Evolutionary conservation across 192 early-diverging fungal species (phyloP), one percentile per base, ranked within the genome.

Genomic region (Chytriomyces confervae): DNA sequence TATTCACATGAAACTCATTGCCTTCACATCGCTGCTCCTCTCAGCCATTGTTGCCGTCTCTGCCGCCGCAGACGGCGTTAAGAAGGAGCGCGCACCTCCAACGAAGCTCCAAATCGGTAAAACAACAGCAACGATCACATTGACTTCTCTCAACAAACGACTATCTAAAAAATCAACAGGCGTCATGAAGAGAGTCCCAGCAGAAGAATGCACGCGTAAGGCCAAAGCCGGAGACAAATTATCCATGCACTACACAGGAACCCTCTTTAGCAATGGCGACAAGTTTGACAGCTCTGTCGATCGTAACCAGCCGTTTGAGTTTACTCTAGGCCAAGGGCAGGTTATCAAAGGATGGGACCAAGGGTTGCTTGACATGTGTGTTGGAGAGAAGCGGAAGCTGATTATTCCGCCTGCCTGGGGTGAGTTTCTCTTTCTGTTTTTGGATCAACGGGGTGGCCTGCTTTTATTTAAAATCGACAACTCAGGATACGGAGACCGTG

Each of bases 261-360:
- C 67, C 24, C 23, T 75, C 13, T 76, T 79, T 23, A 10, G 6
- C 9, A 57, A 53, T 24, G 91, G 91, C 8, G 63, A 78, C 10
- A 87, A 92, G 83, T 95, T 95, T 84, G 94, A 95, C 79, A 88
- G 87, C 43, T 91, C 90, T 61, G 44, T 86, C 62, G 91, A 91
- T 68, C 88, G 93, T 47, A 76, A 83, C 47, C 77, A 88, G 50
- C 86, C 92, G 11, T 90, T 95, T 70, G 89, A 92, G 45, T 94
- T 95, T 76, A 85, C 81, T 5, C 79, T 95, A 13, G 94, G 93
- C 71, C 73, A 51, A 5, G 72, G 70, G 7, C 69, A 79, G 72
- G 91, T 93, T 6, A 94, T 95, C 74, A 86, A 91, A 80, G 94
- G 88, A n/a, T 93, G 93, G 92, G 94, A 95, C 66, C 84, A 91